Percentiles rank a stretch among this genome's conserved stretches.
Conservation (phyloP, 1,284 basidiomycete genomes). For the Apiotrichum montevideense region DNA sequence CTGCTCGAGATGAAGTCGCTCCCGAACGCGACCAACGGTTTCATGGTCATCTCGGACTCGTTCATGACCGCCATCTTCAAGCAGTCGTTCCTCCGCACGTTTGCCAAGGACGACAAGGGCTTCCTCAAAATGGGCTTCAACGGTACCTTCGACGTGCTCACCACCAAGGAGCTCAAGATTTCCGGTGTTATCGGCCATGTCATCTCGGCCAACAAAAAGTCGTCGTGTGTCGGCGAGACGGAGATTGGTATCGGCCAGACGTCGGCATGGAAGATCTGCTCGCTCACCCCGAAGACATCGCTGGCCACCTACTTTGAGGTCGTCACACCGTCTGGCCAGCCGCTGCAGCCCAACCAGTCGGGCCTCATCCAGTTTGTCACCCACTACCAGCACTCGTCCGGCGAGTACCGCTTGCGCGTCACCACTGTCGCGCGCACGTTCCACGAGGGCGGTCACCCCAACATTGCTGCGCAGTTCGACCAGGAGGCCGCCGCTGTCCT, state of each 20-base stretch:
- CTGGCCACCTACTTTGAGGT: slow-evolving; percentile 97
- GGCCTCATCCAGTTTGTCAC: slow-evolving; percentile 98
- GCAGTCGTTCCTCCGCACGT: slow-evolving; percentile 90
- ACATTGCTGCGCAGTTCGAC: slow-evolving; percentile 90
- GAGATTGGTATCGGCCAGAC: slow-evolving; percentile 99
- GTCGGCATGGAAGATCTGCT: slow-evolving; percentile 98
- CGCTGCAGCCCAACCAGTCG: slow-evolving; percentile 81
- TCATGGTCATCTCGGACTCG: slow-evolving; percentile 92
- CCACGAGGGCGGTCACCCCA: slow-evolving; percentile 90
- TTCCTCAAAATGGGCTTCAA: slow-evolving; percentile 97
- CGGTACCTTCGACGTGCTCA: slow-evolving; percentile 96
- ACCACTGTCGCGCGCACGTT: slow-evolving; percentile 96
- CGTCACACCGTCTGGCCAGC: slow-evolving; percentile 95
- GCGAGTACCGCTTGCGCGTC: slow-evolving; percentile 87
- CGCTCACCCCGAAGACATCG: slow-evolving; percentile 79
- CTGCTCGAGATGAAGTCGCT: slow-evolving; percentile 96
- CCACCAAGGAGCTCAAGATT: slow-evolving; percentile 97
- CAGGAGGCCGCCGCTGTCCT: slow-evolving; percentile 97
- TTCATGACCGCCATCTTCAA: slow-evolving; percentile 99
- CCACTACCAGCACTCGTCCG: slow-evolving; percentile 96
- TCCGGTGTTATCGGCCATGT: slow-evolving; percentile 97
- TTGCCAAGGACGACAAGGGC: slow-evolving; percentile 90
- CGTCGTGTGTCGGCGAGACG: slow-evolving; percentile 93
- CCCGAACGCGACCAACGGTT: slow-evolving; percentile 91
- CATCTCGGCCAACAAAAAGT: slow-evolving; percentile 95